phyloP scores from a whole-genome alignment of 345 rosid species.

The Salix caprea region DNA sequence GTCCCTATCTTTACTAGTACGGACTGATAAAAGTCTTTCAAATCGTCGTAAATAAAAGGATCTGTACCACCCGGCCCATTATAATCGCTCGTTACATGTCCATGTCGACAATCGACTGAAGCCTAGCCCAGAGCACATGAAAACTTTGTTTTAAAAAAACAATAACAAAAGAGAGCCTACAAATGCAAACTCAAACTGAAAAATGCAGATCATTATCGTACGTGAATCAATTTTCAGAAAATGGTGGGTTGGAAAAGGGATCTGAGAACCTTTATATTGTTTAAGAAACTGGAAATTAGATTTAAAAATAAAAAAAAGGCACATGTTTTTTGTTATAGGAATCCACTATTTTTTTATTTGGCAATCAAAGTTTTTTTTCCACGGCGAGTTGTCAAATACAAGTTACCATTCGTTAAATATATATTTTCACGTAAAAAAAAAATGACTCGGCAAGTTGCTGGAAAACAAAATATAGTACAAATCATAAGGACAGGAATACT shows the following conservation, averaged over 20 bases:
- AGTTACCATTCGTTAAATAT: no score
- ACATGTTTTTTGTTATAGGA: no score
- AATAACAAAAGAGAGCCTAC: background rate
- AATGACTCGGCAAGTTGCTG: no score
- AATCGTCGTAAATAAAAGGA: background rate
- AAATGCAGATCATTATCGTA: background rate
- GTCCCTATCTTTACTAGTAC: background rate
- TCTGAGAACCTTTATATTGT: background rate
- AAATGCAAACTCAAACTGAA: background rate
- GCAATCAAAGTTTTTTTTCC: no score
- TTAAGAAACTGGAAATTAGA: no score
- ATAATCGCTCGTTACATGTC: background rate
- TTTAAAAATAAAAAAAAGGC: no score
- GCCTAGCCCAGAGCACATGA: background rate
- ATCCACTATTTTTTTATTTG: no score
- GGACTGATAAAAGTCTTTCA: background rate
- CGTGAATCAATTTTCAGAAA: background rate
- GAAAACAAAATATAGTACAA: no score
- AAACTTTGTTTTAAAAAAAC: no score
- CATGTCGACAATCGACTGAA: background rate
- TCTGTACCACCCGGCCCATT: background rate
- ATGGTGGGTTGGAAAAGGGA: accelerated
- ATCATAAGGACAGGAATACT: background rate
- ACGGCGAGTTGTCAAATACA: no score
- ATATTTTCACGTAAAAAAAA: no score